Evolutionary conservation across 352 stramenopile genomes (phyloP).

Genomic region (Phytophthora nicotianae): DNA sequence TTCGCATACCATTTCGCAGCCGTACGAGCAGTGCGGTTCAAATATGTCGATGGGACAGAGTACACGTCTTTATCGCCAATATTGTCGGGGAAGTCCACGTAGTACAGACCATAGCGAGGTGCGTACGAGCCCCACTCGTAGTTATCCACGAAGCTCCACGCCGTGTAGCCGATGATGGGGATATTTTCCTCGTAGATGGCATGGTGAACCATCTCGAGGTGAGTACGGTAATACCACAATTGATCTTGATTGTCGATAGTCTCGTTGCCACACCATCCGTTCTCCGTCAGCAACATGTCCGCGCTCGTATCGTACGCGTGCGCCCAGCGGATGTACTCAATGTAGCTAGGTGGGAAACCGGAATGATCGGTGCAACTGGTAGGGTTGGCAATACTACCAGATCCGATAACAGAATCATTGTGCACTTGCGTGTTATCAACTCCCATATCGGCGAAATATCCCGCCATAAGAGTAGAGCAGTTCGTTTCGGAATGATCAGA

Average conservation of each 20-base stretch:
- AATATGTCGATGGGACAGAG: slow-evolving; percentile 21
- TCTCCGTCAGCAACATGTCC: slow-evolving; percentile 65
- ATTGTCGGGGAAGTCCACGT: slow-evolving; percentile 34
- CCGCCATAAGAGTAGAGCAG: slow-evolving; percentile 36
- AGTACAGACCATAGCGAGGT: slow-evolving; percentile 43
- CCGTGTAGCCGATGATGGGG: slow-evolving; percentile 91
- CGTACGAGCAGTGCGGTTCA: slow-evolving; percentile 49
- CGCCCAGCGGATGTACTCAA: slow-evolving; percentile 54
- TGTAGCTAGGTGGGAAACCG: slow-evolving; percentile 58
- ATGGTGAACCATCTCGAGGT: slow-evolving; percentile 55
- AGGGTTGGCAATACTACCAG: slow-evolving; percentile 31
- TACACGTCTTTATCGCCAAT: slow-evolving; percentile 36
- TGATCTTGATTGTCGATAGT: slow-evolving; percentile 63
- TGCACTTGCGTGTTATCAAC: slow-evolving; percentile 62
- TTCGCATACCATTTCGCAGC: slow-evolving; percentile 46
- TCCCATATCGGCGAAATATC: slow-evolving; percentile 50
- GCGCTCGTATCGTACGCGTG: slow-evolving; percentile 38
- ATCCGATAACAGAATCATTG: slow-evolving; percentile 33
- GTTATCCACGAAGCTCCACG: slow-evolving; percentile 94
- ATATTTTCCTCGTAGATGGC: slow-evolving; percentile 56
- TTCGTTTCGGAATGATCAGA: slow-evolving; percentile 41
- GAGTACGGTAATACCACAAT: slow-evolving; percentile 60
- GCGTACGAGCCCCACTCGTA: slow-evolving; percentile 93
- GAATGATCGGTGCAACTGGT: slow-evolving; percentile 30
- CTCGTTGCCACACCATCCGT: slow-evolving; percentile 67